Base-by-base conservation (phyloP, 495 filamentous ascomycete species). In the Podospora pseudoanserina region DNA sequence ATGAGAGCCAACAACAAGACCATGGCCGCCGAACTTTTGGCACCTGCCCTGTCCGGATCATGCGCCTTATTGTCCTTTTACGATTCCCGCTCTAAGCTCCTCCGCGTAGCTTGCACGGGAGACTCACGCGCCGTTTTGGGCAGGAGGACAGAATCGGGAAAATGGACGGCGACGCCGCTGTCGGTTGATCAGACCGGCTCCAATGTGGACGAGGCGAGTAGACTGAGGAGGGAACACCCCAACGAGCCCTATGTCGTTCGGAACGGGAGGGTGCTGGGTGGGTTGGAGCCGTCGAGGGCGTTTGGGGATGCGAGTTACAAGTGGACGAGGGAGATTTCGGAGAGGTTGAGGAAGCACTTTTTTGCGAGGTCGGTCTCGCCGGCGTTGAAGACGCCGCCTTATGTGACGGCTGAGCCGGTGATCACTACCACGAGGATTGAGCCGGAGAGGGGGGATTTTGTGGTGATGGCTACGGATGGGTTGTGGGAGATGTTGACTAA, bases 401-500 rank as follows among this genome's bases (percentile, higher is more conserved):
- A 99, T 74, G 96, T 99, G 20, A 99, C 96, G 5, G 96, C 96
- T 4, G 95, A 99, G 80, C 95, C 95, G 11, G 84, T 97, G 53
- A 85, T 99, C 60, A 98, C 93, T 6, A 97, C 92, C n/a, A 97
- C 95, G 34, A 90, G 94, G 77, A 89, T 99, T 64, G 87, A 96
- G 70, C 95, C 95, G 13, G 86, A 90, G 56, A 90, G 90, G 67
- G 95, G 95, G 59, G 96, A 98, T 74, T 99, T 99, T 72, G 81
- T 99, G 5, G 94, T 99, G 63, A 88, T 99, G 84, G 96, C 96
- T 5, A 97, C 96, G 0, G 96, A 99, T 74, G 96, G 96, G 2
- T 84, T 99, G 15, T 99, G 96, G 95, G 96, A 99, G 80, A 98
- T 98, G 94, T 83, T 99, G 63, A 97, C 92, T 63, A 99, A 97